phyloP scores from a whole-genome alignment of 2,329 filamentous ascomycete species.

The Rhynchosporium secalis region DNA sequence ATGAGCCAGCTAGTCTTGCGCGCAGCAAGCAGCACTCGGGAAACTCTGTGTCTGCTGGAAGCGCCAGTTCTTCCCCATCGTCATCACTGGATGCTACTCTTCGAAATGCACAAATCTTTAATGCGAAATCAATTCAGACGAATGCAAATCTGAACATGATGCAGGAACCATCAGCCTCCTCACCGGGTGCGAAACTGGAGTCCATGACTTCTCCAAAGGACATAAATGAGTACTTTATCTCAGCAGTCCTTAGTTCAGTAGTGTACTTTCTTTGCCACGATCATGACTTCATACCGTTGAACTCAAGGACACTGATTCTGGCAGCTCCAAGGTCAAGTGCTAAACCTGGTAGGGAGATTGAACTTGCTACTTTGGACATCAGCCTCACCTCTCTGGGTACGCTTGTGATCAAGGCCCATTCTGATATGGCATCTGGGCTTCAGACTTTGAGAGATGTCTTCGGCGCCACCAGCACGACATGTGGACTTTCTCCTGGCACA shows the following conservation, averaged over 20 bases:
- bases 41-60: slow-evolving; percentile 30
- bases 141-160: slow-evolving; percentile 22
- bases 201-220: slow-evolving; percentile 29
- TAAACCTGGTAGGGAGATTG: slow-evolving; percentile 24
- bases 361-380: slow-evolving; percentile 38
- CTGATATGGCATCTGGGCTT: slow-evolving; percentile 33
- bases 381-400: slow-evolving; percentile 39
- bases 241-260: slow-evolving; percentile 39
- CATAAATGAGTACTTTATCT: slow-evolving; percentile 40
- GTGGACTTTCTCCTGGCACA: slow-evolving; percentile 27
- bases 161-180: slow-evolving; percentile 32
- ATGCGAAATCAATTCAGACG: slow-evolving; percentile 32
- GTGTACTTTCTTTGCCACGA: slow-evolving; percentile 39
- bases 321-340: slow-evolving; percentile 20
- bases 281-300: slow-evolving; percentile 38
- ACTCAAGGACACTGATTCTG: slow-evolving; percentile 39
- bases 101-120: slow-evolving; percentile 34
- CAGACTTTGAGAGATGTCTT: slow-evolving; percentile 26
- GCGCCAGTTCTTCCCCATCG: slow-evolving; percentile 36
- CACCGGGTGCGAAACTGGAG: slow-evolving; percentile 33
- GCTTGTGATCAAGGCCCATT: slow-evolving; percentile 38
- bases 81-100: slow-evolving; percentile 33
- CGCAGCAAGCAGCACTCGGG: slow-evolving; percentile 28
- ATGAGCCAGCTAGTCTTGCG: slow-evolving; percentile 36
- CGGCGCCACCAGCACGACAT: slow-evolving; percentile 12